Base-by-base conservation (phyloP, 2,329 filamentous ascomycete species). In the Arthrobotrys musiformis region DNA sequence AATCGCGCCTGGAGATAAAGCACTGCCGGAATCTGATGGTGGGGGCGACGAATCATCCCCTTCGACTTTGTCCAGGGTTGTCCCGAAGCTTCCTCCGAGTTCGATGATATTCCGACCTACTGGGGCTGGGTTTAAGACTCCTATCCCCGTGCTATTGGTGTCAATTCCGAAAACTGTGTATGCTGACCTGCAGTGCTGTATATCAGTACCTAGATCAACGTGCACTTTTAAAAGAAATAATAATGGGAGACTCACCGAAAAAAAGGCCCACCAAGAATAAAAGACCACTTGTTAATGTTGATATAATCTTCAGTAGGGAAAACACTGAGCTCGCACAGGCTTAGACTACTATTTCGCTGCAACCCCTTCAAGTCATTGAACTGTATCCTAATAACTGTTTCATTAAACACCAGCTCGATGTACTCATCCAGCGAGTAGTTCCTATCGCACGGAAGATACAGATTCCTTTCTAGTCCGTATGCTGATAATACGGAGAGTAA, bases 241-340 rank as follows among this genome's bases (percentile, higher is more conserved):
- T 7, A 1, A 17, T 4, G 9, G 40, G n/a, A 6, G 1, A 42
- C 30, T 15, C 26, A 66, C 62, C 46, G 37, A 24, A 52, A 66
- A 15, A 66, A 66, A 2, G 62, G 46, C 0, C 62, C 62, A 9
- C 62, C 62, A 28, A 66, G 46, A 26, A 66, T 19, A 37, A 66
- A 54, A 1, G 62, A 66, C 62, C 62, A 66, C 28, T 30, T 30
- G 17, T 24, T 54, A 28, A 19, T 42, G 19, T 54, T 30, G 4
- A 54, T 4, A 28, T 28, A 4, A 1, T 0, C 17, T 24, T 66
- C 62, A 4, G 62, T 66, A 11, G 62, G 46, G 1, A n/a, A 40
- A 26, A 66, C 30, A 17, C 2, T 4, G 1, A 66, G 28, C 26
- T 54, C 19, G 46, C 62, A 66, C 15, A 66, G 11, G 11, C 22